These are phyloP conservation scores for Cardamine resedifolia DNA, from an alignment of 345 rosid species.

Conservation along the genomic window DNA sequence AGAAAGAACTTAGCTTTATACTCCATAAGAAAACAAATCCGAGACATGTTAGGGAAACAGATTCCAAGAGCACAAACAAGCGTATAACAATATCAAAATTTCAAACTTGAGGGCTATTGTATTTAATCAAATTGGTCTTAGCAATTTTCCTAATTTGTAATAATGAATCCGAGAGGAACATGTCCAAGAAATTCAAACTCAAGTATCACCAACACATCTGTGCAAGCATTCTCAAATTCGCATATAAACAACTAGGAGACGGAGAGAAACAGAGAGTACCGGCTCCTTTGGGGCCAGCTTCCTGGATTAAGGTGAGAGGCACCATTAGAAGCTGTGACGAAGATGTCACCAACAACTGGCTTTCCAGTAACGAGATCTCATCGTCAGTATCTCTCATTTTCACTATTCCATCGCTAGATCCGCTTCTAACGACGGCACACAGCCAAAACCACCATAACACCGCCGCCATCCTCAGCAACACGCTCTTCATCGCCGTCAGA, in stretches of 20 bases:
- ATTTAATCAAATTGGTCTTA: background rate
- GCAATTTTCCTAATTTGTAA: background rate
- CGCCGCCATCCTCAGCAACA: background rate
- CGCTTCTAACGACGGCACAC: constrained; percentile 28
- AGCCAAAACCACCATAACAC: constrained; percentile 13
- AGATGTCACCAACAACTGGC: constrained; percentile 20
- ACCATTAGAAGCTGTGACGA: constrained; percentile 57
- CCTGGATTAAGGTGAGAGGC: constrained; percentile 74
- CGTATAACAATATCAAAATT: background rate
- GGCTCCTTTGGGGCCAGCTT: constrained; percentile 86
- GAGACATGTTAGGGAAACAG: background rate
- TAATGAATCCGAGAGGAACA: background rate
- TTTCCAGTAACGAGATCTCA: constrained; percentile 40
- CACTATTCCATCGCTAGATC: constrained; percentile 47
- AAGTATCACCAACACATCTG: constrained; percentile 6
- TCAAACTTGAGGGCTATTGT: background rate
- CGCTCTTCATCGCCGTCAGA: constrained; percentile 10
- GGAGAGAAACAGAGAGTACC: constrained; percentile 40
- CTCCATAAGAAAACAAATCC: background rate
- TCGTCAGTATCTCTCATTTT: constrained; percentile 36
- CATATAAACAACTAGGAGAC: background rate
- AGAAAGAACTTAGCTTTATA: background rate
- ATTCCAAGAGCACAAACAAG: background rate
- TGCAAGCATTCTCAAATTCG: background rate
- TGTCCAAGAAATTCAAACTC: background rate